Base-by-base conservation (phyloP, 192 early-diverging fungal species). In the Neocallimastix lanati region DNA sequence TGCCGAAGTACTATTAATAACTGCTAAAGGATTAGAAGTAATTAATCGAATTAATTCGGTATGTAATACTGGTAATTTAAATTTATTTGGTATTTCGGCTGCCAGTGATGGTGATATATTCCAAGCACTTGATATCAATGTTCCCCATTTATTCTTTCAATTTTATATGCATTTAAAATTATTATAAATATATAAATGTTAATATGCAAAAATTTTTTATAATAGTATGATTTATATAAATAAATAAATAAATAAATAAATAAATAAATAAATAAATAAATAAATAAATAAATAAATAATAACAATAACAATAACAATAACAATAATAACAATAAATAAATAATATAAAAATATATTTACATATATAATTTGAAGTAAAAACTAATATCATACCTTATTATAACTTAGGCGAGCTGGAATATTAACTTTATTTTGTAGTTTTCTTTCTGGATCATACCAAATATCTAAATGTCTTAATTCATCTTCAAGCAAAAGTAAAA, bases 401-500 rank as follows among this genome's bases (percentile, higher is more conserved):
- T 82, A 12, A 78, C 78, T 16, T 81, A 81, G 21, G 82, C 81
- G 36, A 28, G 15, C 82, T 7, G 78, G 78, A 18, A 86, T 83
- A 33, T 84, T 79, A 33, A 84, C 85, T 77, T 77, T 33, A 5
- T 80, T 25, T 9, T 81, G 80, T 27, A 77, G 81, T 12, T 80
- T 77, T 80, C 90, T 91, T 12, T 93, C 86, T 1, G 95, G 93
- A 76, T 92, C 92, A 76, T 88, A 86, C 96, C 98, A 98, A 3
- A 93, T 90, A 25, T 90, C 88, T 81, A 96, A 84, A 27, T 94
- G 90, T 76, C 88, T 87, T 77, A 98, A 83, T 83, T 99, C 98
- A 80, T 92, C 94, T 82, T 97, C 96, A 29, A 96, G 82, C 38
- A 99, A 87, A 40, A 99, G 81, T 37, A 95, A 82, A 29, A 99